Evolutionary conservation across 1,284 basidiomycete genomes (phyloP).

Genomic region (Clitocybe nebularis): DNA sequence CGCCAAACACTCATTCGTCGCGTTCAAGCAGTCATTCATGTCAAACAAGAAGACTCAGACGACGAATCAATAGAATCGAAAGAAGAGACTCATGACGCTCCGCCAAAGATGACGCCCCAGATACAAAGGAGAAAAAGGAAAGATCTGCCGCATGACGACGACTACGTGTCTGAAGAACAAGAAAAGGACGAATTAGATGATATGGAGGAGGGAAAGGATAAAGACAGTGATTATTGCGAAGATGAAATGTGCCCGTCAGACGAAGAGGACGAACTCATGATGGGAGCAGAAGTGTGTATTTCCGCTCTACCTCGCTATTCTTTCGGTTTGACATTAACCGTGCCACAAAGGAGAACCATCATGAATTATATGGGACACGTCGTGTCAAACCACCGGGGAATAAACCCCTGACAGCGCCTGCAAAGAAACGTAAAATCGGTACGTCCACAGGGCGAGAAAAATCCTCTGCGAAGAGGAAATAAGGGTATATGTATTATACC

Average conservation of each 20-base stretch:
- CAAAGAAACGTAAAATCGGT: constrained; percentile 31
- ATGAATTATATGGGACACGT: constrained; percentile 30
- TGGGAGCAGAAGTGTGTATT: constrained; percentile 44
- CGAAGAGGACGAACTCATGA: constrained; percentile 55
- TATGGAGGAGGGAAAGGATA: neutral
- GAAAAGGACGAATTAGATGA: constrained; percentile 5
- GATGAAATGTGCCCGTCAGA: constrained; percentile 26
- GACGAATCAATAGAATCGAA: constrained; percentile 19
- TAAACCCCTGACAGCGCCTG: constrained; percentile 19
- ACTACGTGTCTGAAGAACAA: constrained; percentile 18
- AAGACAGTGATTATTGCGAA: constrained; percentile 1
- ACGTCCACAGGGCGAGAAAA: constrained; percentile 8
- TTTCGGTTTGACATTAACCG: constrained; percentile 3
- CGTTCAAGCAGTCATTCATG: constrained; percentile 37
- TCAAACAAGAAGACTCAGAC: constrained; percentile 36
- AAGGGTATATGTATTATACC: neutral
- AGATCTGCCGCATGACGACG: constrained; percentile 17
- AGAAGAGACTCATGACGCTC: constrained; percentile 12
- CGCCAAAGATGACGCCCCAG: constrained; percentile 2
- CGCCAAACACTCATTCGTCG: constrained; percentile 34
- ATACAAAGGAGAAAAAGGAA: constrained; percentile 14
- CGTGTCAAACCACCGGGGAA: constrained; percentile 14
- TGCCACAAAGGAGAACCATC: constrained; percentile 28
- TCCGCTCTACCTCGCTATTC: neutral
- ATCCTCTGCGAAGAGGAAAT: constrained; percentile 9